Conservation (phyloP, 768 basidiomycete species). For the Xerocomus spinulosus region DNA sequence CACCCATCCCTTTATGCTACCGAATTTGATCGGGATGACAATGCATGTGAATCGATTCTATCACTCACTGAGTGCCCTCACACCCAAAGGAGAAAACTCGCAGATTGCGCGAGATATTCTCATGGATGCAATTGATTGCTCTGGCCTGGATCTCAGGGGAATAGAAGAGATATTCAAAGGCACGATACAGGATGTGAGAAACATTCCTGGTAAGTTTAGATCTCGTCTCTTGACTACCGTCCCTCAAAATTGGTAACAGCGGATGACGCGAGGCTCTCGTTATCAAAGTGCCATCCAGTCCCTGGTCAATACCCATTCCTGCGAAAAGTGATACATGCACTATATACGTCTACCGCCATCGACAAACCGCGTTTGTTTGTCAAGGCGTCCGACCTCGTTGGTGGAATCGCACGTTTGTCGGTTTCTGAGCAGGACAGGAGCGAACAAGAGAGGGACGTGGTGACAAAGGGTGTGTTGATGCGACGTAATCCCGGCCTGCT, state of each 20-base stretch:
- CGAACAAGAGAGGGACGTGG: constrained; percentile 48
- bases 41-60: constrained; percentile 58
- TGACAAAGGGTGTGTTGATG: constrained; percentile 55
- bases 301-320: constrained; percentile 41
- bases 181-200: constrained; percentile 23
- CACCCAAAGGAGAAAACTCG: constrained; percentile 56
- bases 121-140: constrained; percentile 57
- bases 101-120: constrained; percentile 61
- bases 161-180: constrained; percentile 47
- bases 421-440: constrained; percentile 36
- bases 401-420: constrained; percentile 47
- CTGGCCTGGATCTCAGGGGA: constrained; percentile 56
- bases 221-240: neutral
- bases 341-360: constrained; percentile 48
- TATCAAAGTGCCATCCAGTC: constrained; percentile 59
- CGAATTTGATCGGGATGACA: constrained; percentile 46
- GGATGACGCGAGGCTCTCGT: constrained; percentile 45
- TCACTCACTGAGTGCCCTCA: constrained; percentile 45
- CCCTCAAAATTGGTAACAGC: constrained; percentile 31
- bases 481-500: constrained; percentile 35
- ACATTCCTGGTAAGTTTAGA: constrained; percentile 23
- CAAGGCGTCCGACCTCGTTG: constrained; percentile 66
- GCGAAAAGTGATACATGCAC: constrained; percentile 39
- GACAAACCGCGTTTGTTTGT: constrained; percentile 68
- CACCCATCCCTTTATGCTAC: constrained; percentile 56